Percentiles rank a stretch among this genome's conserved stretches.
These are phyloP conservation scores for Rhodotorula glutinis DNA, from an alignment of 1,284 basidiomycete genomes.

Conservation along the genomic window DNA sequence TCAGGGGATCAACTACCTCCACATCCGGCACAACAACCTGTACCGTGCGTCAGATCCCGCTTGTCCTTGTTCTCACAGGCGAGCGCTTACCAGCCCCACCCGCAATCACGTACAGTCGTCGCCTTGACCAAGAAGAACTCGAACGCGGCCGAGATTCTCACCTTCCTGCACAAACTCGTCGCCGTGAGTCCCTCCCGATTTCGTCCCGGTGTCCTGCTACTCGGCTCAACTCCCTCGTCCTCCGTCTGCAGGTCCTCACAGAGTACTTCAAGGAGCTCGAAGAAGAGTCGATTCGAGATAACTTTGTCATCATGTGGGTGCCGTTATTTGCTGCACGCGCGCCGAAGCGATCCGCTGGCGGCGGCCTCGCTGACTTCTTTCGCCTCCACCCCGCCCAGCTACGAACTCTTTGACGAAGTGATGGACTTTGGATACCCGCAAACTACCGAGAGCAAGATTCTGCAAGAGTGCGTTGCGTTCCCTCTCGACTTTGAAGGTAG, in stretches of 20 bases:
- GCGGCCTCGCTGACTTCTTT: not conserved
- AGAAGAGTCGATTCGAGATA: conserved; percentile 97
- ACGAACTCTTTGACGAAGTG: conserved; percentile 89
- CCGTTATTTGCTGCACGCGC: no score
- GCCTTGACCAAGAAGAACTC: conserved; percentile 93
- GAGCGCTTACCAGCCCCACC: not conserved
- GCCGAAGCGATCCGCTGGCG: no score
- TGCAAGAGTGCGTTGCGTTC: conserved; percentile 75
- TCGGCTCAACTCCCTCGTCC: not conserved
- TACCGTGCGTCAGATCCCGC: conserved; percentile 65
- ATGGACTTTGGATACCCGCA: conserved; percentile 99
- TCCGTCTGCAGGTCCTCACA: conserved; percentile 65
- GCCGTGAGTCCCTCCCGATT: conserved; percentile 48
- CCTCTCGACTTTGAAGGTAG: not conserved
- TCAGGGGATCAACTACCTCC: conserved; percentile 95
- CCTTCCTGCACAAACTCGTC: conserved; percentile 88
- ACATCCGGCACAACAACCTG: conserved; percentile 95
- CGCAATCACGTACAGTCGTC: conserved; percentile 61
- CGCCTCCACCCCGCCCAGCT: not conserved
- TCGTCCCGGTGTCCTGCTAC: not conserved
- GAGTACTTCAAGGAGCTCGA: conserved; percentile 99
- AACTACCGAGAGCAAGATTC: conserved; percentile 98
- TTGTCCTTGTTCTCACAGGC: not conserved
- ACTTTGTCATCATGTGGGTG: conserved; percentile 93
- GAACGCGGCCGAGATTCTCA: conserved; percentile 93